Conservation (phyloP, 2,329 filamentous ascomycete genomes). For the Sclerotinia borealis region DNA sequence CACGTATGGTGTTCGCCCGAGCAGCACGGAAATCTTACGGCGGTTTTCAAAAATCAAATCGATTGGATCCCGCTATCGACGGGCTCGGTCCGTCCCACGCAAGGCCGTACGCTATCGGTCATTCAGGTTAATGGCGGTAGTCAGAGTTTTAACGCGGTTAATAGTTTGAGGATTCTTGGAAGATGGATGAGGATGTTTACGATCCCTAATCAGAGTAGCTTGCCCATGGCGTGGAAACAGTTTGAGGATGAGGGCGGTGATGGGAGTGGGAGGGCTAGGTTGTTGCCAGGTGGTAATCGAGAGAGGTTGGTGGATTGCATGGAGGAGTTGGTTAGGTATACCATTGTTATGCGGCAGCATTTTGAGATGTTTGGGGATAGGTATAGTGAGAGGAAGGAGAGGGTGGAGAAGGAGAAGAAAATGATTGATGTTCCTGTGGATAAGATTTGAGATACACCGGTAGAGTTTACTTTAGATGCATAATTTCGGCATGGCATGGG, state of each 20-base stretch:
- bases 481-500: too few species aligned
- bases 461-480: neutral
- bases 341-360: conserved; percentile 56
- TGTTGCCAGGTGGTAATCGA: conserved; percentile 48
- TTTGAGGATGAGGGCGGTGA: conserved; percentile 44
- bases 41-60: conserved; percentile 64
- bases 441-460: neutral
- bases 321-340: conserved; percentile 67
- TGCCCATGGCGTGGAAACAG: conserved; percentile 58
- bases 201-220: conserved; percentile 59
- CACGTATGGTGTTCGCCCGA: conserved; percentile 62
- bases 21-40: conserved; percentile 61
- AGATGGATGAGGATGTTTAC: conserved; percentile 67
- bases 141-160: conserved; percentile 63
- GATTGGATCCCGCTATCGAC: conserved; percentile 62
- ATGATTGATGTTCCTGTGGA: neutral
- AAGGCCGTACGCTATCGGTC: conserved; percentile 57
- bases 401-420: neutral
- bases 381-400: conserved; percentile 49
- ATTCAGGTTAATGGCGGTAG: conserved; percentile 59
- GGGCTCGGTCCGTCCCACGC: conserved; percentile 57
- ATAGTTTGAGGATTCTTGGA: conserved; percentile 57
- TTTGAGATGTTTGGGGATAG: conserved; percentile 56
- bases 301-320: conserved; percentile 60
- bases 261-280: conserved; percentile 41